phyloP scores from a whole-genome alignment of 169 alveolate species.

The Plasmodium fragile region DNA sequence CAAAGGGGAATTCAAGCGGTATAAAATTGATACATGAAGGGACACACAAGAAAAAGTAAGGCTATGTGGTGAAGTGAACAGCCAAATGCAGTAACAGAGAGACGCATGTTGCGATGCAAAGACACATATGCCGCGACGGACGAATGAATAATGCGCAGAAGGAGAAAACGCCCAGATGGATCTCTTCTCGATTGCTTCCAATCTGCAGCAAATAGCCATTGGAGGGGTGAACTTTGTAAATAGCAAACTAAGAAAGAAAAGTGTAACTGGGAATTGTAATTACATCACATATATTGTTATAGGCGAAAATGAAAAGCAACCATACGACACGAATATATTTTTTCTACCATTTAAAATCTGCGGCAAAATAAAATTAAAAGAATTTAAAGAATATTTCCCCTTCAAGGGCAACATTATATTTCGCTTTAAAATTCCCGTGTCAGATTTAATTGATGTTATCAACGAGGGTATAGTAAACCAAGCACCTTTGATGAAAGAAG shows the following conservation, averaged over 20 bases:
- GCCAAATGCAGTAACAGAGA: neutral
- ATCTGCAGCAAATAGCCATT: conserved; percentile 74
- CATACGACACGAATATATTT: conserved; percentile 66
- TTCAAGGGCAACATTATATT: conserved; percentile 54
- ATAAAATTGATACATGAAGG: neutral
- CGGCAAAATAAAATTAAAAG: conserved; percentile 34
- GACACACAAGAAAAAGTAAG: neutral
- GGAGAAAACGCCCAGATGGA: conserved; percentile 24
- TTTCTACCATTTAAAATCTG: conserved; percentile 52
- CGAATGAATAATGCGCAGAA: conserved; percentile 13
- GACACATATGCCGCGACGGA: neutral
- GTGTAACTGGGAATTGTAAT: conserved; percentile 1
- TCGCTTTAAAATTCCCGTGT: conserved; percentile 44
- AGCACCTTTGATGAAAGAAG: conserved; percentile 27
- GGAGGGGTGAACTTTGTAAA: conserved; percentile 72
- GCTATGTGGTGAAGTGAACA: neutral
- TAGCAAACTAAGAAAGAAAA: conserved; percentile 49
- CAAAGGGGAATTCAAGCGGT: neutral
- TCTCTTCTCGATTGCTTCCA: conserved; percentile 75
- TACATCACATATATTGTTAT: conserved; percentile 61
- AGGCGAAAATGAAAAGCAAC: conserved; percentile 75
- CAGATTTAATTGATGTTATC: conserved; percentile 55
- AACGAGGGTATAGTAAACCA: conserved; percentile 58
- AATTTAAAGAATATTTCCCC: conserved; percentile 71
- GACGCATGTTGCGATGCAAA: neutral